Evolutionary conservation across 345 rosid species (phyloP).

Genomic region (Psidium friedrichsthalianum): DNA sequence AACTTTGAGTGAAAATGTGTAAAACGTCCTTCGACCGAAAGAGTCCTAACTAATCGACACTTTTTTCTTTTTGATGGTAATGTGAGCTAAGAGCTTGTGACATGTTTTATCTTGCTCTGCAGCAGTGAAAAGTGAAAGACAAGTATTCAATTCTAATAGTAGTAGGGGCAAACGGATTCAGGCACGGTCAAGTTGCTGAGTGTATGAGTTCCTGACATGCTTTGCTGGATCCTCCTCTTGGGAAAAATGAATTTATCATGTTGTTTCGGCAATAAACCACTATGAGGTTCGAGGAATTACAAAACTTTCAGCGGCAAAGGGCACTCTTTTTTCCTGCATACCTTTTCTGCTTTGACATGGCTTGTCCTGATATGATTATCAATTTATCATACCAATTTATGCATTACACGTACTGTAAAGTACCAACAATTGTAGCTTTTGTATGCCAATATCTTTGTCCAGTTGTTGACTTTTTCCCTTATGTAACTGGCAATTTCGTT

Average conservation of each 20-base stretch:
- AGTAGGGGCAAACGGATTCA: not conserved
- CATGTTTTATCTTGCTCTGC: not conserved
- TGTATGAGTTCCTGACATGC: not conserved
- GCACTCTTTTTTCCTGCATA: not conserved
- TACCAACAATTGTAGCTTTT: not conserved
- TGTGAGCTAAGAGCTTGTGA: not conserved
- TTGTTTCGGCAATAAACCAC: not conserved
- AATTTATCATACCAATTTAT: not conserved
- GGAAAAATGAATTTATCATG: not conserved
- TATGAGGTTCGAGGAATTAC: not conserved
- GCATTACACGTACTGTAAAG: not conserved
- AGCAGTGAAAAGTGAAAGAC: not conserved
- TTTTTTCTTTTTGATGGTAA: not conserved
- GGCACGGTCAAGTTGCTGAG: not conserved
- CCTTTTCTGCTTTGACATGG: not conserved
- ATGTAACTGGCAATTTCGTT: not conserved
- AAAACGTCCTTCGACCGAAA: not conserved
- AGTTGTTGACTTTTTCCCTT: not conserved
- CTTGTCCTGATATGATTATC: not conserved
- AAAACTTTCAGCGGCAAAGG: not conserved
- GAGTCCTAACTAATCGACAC: not conserved
- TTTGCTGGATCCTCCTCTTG: not conserved
- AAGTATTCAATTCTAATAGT: not conserved
- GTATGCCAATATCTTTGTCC: not conserved
- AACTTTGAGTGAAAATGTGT: not conserved